Evolutionary conservation across 495 filamentous ascomycete species (phyloP).

Genomic region (Xylaria acuta): DNA sequence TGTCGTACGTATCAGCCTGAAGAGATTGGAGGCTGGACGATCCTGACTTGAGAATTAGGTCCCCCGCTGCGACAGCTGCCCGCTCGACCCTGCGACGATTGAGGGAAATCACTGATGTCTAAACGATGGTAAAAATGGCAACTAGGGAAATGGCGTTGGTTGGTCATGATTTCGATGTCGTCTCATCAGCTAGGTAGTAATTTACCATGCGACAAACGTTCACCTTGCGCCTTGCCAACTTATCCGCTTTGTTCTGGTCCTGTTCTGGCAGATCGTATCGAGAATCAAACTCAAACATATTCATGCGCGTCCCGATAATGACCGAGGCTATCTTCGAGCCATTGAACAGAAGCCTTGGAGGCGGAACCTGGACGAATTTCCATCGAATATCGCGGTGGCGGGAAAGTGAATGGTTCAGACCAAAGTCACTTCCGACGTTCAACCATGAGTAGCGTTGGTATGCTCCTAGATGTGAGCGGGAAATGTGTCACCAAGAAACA

Average conservation of each 20-base stretch:
- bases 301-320: background rate
- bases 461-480: background rate
- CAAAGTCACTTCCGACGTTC: background rate
- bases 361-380: background rate
- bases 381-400: background rate
- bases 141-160: slow-evolving; percentile 30
- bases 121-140: slow-evolving; percentile 45
- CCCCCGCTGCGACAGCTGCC: slow-evolving; percentile 93
- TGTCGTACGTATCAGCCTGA: slow-evolving; percentile 74
- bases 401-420: background rate
- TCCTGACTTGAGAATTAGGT: slow-evolving; percentile 60
- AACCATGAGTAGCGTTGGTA: background rate
- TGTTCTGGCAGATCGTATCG: background rate
- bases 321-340: background rate
- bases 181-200: slow-evolving; percentile 32
- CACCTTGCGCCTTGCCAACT: slow-evolving; percentile 20
- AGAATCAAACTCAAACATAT: background rate
- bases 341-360: background rate
- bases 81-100: slow-evolving; percentile 97
- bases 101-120: slow-evolving; percentile 97
- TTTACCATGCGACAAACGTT: slow-evolving; percentile 29
- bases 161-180: slow-evolving; percentile 31
- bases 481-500: background rate
- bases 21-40: background rate
- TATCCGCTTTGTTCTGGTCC: slow-evolving; percentile 7